Evolutionary conservation across 2,329 filamentous ascomycete genomes (phyloP).

Genomic region (Colletotrichum tabaci): DNA sequence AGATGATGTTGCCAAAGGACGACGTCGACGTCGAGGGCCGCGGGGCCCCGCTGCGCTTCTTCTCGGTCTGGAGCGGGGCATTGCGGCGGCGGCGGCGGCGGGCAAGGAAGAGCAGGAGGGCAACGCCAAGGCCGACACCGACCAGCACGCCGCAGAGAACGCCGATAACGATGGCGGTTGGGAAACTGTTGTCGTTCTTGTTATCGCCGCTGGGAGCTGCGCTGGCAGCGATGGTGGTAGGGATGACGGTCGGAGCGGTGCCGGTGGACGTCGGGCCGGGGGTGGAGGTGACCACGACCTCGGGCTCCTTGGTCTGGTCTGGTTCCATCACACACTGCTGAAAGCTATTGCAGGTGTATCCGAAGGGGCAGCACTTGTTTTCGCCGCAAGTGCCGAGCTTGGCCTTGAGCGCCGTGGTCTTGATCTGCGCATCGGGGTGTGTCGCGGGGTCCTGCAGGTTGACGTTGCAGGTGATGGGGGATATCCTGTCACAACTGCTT

Average conservation of each 20-base stretch:
- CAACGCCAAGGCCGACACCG: slow-evolving; percentile 56
- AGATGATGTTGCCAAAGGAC: slow-evolving; percentile 67
- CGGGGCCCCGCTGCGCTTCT: slow-evolving; percentile 42
- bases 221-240: slow-evolving; percentile 44
- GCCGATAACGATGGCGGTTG: slow-evolving; percentile 62
- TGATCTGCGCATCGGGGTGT: slow-evolving; percentile 72
- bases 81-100: slow-evolving; percentile 51
- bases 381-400: slow-evolving; percentile 71
- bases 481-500: slow-evolving; percentile 73
- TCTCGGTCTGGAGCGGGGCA: slow-evolving; percentile 37
- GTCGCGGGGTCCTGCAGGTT: slow-evolving; percentile 70
- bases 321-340: slow-evolving; percentile 65
- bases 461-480: slow-evolving; percentile 76
- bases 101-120: slow-evolving; percentile 57
- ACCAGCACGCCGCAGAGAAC: slow-evolving; percentile 62
- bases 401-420: slow-evolving; percentile 74
- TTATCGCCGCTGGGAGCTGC: slow-evolving; percentile 22
- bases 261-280: slow-evolving; percentile 42
- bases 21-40: slow-evolving; percentile 52
- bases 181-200: slow-evolving; percentile 42
- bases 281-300: slow-evolving; percentile 42
- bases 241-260: slow-evolving; percentile 44
- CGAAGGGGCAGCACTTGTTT: slow-evolving; percentile 77
- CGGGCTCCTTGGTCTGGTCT: slow-evolving; percentile 62
- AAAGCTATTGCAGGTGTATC: slow-evolving; percentile 73